Conservation (phyloP, 495 filamentous ascomycete genomes). For the Xylona heveae region DNA sequence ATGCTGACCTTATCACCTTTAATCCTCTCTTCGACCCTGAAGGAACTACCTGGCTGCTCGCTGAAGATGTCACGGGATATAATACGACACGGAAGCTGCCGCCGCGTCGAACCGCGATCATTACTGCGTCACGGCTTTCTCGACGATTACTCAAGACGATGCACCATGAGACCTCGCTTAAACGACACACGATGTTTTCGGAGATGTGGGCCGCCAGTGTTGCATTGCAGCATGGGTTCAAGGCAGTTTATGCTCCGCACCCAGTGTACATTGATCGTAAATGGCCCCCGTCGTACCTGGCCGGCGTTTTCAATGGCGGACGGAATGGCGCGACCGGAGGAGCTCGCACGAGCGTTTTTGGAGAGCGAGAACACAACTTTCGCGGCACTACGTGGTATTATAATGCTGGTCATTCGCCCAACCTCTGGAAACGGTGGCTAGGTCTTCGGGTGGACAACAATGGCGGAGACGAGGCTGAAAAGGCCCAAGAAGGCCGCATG, state of each 20-base stretch:
- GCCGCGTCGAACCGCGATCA: slow-evolving; percentile 72
- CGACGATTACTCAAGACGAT: slow-evolving; percentile 63
- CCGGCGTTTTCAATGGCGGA: slow-evolving; percentile 67
- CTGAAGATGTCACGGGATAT: slow-evolving; percentile 80
- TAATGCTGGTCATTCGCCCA: slow-evolving; percentile 28
- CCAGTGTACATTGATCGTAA: slow-evolving; percentile 75
- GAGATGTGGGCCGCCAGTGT: slow-evolving; percentile 88
- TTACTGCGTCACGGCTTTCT: slow-evolving; percentile 66
- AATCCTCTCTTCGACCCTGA: slow-evolving; percentile 88
- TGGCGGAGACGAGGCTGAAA: slow-evolving; percentile 4
- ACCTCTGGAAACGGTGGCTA: slow-evolving; percentile 10
- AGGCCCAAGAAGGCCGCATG: slow-evolving; percentile 38
- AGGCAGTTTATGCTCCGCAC: slow-evolving; percentile 86
- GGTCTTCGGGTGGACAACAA: background rate
- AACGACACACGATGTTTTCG: slow-evolving; percentile 75
- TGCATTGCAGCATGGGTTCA: slow-evolving; percentile 83
- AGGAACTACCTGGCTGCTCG: slow-evolving; percentile 69
- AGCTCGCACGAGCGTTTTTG: slow-evolving; percentile 49
- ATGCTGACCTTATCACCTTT: slow-evolving; percentile 83
- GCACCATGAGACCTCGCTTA: slow-evolving; percentile 67
- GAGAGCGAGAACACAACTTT: slow-evolving; percentile 80
- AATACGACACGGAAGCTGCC: slow-evolving; percentile 40
- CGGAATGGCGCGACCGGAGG: slow-evolving; percentile 60
- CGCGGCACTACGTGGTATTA: slow-evolving; percentile 85
- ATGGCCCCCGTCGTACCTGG: slow-evolving; percentile 68